A percentile compares a stretch with the other conserved stretches of the same genome.
Conservation (phyloP, 2,329 filamentous ascomycete species). For the Ophiocordyceps camponoti-leonardi region DNA sequence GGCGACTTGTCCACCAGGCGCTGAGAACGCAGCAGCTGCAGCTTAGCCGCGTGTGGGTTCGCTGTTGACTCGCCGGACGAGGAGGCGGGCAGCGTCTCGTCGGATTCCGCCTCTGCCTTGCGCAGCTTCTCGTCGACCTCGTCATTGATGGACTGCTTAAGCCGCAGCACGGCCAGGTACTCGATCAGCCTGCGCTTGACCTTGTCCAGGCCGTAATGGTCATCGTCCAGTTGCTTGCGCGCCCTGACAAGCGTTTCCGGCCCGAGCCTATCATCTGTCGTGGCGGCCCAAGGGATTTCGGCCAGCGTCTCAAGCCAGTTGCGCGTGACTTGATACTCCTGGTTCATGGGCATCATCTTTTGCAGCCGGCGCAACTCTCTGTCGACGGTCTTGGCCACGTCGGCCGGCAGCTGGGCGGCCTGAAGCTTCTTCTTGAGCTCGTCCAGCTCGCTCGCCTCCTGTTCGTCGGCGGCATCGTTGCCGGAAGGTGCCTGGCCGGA, state of each 20-base stretch:
- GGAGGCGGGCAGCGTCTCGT: slow-evolving; percentile 21
- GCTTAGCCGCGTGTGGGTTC: slow-evolving; percentile 36
- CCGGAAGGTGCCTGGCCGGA: slow-evolving; percentile 21
- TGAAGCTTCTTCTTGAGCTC: slow-evolving; percentile 81
- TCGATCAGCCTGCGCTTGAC: slow-evolving; percentile 94
- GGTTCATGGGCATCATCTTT: slow-evolving; percentile 93
- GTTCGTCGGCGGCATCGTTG: slow-evolving; percentile 45
- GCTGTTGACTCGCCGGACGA: background rate
- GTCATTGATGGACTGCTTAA: slow-evolving; percentile 83
- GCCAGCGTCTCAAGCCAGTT: slow-evolving; percentile 88
- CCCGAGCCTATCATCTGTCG: slow-evolving; percentile 74
- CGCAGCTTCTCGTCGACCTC: slow-evolving; percentile 67
- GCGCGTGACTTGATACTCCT: slow-evolving; percentile 84
- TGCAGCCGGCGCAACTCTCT: slow-evolving; percentile 73
- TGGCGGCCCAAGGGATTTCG: slow-evolving; percentile 81
- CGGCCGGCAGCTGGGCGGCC: slow-evolving; percentile 61
- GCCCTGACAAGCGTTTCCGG: slow-evolving; percentile 62
- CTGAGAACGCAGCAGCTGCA: slow-evolving; percentile 63
- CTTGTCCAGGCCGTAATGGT: slow-evolving; percentile 91
- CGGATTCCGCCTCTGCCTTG: slow-evolving; percentile 43
- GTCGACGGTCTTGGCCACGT: slow-evolving; percentile 81
- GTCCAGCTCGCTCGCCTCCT: slow-evolving; percentile 78
- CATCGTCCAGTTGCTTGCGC: slow-evolving; percentile 79
- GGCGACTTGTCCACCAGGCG: slow-evolving; percentile 89
- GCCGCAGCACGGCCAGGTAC: slow-evolving; percentile 85